Conservation (phyloP, 2,329 filamentous ascomycete species). For the Colletotrichum acutatum region DNA sequence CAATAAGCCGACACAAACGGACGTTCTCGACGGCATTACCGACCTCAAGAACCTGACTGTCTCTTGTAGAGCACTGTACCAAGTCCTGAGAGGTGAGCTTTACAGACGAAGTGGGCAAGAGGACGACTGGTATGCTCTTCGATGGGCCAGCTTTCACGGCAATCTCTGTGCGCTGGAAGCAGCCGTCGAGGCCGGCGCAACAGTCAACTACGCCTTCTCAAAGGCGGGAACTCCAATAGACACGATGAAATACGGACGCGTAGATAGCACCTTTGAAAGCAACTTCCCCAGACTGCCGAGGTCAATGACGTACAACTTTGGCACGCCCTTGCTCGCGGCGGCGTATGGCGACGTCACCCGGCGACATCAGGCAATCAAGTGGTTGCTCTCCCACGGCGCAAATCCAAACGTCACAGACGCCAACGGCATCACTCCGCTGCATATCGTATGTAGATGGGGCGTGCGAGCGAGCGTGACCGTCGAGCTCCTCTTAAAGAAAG, state of each 20-base stretch:
- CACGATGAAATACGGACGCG: neutral
- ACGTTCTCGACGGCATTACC: neutral
- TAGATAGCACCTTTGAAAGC: neutral
- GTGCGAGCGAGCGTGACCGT: neutral
- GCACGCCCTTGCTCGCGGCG: slow-evolving; percentile 1
- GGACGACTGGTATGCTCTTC: slow-evolving; percentile 12
- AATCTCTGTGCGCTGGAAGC: neutral
- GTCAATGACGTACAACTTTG: neutral
- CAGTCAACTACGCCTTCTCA: neutral
- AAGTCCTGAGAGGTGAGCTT: neutral
- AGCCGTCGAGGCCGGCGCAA: neutral
- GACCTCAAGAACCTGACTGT: slow-evolving; percentile 4
- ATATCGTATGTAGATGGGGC: neutral
- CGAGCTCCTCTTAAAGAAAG: slow-evolving; percentile 27
- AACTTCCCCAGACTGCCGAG: neutral
- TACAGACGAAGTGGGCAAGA: neutral
- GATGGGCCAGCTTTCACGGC: slow-evolving; percentile 9
- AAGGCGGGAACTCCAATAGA: neutral
- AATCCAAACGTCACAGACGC: neutral
- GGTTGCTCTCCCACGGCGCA: slow-evolving; percentile 1
- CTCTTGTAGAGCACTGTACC: neutral
- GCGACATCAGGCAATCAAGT: neutral
- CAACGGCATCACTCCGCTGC: neutral
- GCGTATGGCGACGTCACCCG: neutral
- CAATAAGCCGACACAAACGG: neutral